These are phyloP conservation scores for Sporobolus alterniflorus DNA, from an alignment of 202 grass and related monocot species.

Conservation along the genomic window DNA sequence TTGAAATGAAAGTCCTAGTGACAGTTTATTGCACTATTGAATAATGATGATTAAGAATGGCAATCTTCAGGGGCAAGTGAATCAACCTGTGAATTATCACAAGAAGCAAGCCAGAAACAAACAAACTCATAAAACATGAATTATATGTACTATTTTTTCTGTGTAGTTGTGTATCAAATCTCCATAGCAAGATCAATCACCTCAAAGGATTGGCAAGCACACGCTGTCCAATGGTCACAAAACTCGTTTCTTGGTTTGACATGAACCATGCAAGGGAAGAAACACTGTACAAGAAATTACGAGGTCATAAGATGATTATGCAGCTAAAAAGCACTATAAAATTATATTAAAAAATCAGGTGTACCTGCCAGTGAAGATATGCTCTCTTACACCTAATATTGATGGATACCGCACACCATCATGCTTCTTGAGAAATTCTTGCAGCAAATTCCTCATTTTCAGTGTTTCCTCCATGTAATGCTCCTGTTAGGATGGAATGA, in stretches of 20 bases:
- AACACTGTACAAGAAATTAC: constrained; percentile 62
- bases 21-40: background rate
- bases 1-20: background rate
- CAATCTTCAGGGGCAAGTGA: no score
- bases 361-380: constrained; percentile 97
- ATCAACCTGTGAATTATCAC: background rate
- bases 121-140: constrained; percentile 12
- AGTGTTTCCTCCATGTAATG: constrained; percentile 98
- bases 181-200: constrained; percentile 51
- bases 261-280: constrained; percentile 99
- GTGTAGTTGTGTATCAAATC: background rate
- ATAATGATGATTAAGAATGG: no score
- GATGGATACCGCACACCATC: constrained; percentile 94
- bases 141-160: background rate
- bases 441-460: constrained; percentile 97
- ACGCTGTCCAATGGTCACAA: constrained; percentile 97
- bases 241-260: constrained; percentile 99
- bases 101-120: constrained; percentile 8
- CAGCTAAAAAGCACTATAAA: constrained; percentile 21
- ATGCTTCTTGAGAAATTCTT: constrained; percentile 97
- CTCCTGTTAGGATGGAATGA: constrained; percentile 50
- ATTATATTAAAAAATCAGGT: constrained; percentile 13
- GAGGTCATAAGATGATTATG: background rate
- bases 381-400: constrained; percentile 96
- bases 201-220: constrained; percentile 98